Evolutionary conservation across 208 protist species (phyloP), one percentile per base, ranked within the genome.

Genomic region (Leptomonas seymouri): DNA sequence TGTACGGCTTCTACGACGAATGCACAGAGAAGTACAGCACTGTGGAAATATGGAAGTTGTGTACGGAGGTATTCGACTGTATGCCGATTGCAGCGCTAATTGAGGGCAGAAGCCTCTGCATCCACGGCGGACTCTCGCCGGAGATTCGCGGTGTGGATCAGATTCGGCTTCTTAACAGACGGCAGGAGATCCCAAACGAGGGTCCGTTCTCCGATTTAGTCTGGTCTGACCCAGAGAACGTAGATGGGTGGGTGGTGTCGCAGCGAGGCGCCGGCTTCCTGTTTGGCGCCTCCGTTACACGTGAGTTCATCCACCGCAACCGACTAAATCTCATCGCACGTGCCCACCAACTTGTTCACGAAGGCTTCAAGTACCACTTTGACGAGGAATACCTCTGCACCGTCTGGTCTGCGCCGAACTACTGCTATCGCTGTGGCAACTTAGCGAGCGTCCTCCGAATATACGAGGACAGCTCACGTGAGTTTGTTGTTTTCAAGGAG

Each of bases 21-120:
- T 96, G 92, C 76, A 76, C 76, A 25, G 51, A 69, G 23, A 97
- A 97, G 74, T 97, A 91, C 71, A 67, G 77, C 34, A 96, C 87
- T 6, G 91, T 93, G 1, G 98, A 98, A 53, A 95, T 99, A 16
- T 99, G 99, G 99, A 81, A 91, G 30, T 89, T 97, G 61, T 99
- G 96, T 69, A 99, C 97, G 14, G 98, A 99, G 51, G 90, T 99
- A 41, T 99, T 99, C 72, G 98, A 99, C 85, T 99, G 98, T 80
- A 89, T 99, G 54, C 93, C 94, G 8, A 90, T 99, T n/a, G 91
- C 96, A 20, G 98, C 98, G 3, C 60, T 99, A 0, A 90, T 99
- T 44, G 98, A 99, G 18, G 96, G 97, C 41, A 76, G 85, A 41
- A 92, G 94, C 0, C 94, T 99, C 30, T 99, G 97, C 78, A 97